Percentiles rank a stretch among this genome's conserved stretches.
phyloP scores from a whole-genome alignment of 1,139 yeast species.

The Kurtzmaniella quercitrusa region DNA sequence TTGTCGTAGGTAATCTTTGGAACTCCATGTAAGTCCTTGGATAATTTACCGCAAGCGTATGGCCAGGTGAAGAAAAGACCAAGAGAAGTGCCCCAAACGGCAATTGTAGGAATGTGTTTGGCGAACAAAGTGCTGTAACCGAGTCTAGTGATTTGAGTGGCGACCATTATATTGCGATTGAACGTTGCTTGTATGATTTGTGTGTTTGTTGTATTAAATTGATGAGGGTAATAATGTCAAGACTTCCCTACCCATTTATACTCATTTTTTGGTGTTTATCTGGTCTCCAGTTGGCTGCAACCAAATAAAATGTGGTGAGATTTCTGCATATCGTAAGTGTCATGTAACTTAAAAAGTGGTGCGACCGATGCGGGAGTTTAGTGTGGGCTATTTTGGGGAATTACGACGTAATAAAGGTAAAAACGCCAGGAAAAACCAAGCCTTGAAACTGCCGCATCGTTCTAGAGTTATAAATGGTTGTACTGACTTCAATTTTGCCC shows the following conservation, averaged over 20 bases:
- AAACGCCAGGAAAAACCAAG: too few species aligned
- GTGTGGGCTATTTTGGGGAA: too few species aligned
- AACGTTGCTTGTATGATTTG: neutral
- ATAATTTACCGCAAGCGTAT: slow-evolving; percentile 20
- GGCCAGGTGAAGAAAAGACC: slow-evolving; percentile 37
- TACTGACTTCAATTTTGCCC: too few species aligned
- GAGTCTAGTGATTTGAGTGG: slow-evolving; percentile 10
- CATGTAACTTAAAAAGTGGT: neutral
- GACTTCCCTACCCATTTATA: neutral
- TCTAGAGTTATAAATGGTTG: too few species aligned
- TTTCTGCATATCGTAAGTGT: neutral
- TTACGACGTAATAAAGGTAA: too few species aligned
- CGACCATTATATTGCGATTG: slow-evolving; percentile 7
- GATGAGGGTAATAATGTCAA: neutral
- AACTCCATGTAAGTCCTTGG: slow-evolving; percentile 23
- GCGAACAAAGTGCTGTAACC: slow-evolving; percentile 21
- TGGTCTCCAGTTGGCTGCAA: neutral
- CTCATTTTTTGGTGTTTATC: neutral
- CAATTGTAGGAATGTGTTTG: slow-evolving; percentile 30
- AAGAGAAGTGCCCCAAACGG: slow-evolving; percentile 31
- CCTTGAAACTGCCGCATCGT: too few species aligned
- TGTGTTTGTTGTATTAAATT: neutral
- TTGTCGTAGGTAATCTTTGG: slow-evolving; percentile 14
- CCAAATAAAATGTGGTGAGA: neutral
- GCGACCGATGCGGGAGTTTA: neutral